Evolutionary conservation across 1,284 basidiomycete species (phyloP), one percentile per base, ranked within the genome.

Genomic region (Schizopora paradoxa): DNA sequence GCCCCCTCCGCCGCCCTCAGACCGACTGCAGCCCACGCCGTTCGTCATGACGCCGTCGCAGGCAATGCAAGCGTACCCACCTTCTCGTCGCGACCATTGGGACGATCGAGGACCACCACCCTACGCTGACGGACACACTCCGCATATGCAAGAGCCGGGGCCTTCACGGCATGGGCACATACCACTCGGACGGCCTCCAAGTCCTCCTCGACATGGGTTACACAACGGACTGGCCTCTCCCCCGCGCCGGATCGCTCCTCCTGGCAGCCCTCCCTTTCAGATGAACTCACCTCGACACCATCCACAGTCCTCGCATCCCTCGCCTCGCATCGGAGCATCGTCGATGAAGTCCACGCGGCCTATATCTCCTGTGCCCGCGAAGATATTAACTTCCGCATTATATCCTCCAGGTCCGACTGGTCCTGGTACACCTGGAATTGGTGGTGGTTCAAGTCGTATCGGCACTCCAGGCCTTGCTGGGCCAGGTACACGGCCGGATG

Each of bases 21-120:
- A 50, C n/a, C 33, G 48, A 33, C 33, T 45, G 7, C 42, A 45
- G 32, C 25, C 61, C 36, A 72, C 70, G 22, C 72, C 76, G 4
- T 77, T 78, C 53, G 68, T 68, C 6, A 70, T 77, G 65, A 64
- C 66, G n/a, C 68, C 74, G 1, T 64, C 70, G 27, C 69, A 72
- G 55, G 56, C 60, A 6, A 66, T 66, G 49, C 52, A 63, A 55
- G 44, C 53, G n/a, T 48, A 47, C 22, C 54, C 52, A 39, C 48
- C 56, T 6, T 53, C 57, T 6, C 59, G 61, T 5, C 53, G n/a
- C n/a, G n/a, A n/a, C n/a, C n/a, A n/a, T n/a, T n/a, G n/a, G n/a
- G n/a, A n/a, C n/a, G n/a, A n/a, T n/a, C n/a, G n/a, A n/a, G n/a
- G n/a, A 13, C 41, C 31, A 8, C 19, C 32, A 3, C 40, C 37